Evolutionary conservation across 805 yeast species (phyloP), one percentile per base, ranked within the genome.

Genomic region (Suhomyces prunicola): DNA sequence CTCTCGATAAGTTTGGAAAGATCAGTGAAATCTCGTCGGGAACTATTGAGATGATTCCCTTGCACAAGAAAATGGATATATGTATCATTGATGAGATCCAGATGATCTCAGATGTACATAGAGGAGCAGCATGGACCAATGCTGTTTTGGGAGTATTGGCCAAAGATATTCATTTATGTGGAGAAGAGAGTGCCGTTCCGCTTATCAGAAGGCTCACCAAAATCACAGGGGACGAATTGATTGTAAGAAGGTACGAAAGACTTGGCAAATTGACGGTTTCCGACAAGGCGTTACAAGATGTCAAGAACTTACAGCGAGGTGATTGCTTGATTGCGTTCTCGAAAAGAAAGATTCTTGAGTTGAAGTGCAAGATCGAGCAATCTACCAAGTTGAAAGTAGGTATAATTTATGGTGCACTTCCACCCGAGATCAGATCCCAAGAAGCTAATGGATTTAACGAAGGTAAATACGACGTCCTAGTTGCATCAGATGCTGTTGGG

Each of bases 401-500:
- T 1, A 91, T 94, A 1, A 86, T 94, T 29, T 94, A 94, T 65
- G 99, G 99, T 22, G 92, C 96, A 0, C 74, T 94, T 44, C 99
- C 99, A 0, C 96, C 98, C 0, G 98, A 94, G 65, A 90, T 93
- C 0, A 80, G 99, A 59, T 83, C 90, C 2, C 83, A 83, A 58
- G 97, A 94, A 64, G 96, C 97, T 0, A 67, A 74, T 27, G 75
- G 81, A 46, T 94, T 94, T 68, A 94, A 94, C 64, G 71, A 65
- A n/a, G 93, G 96, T 2, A 79, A 80, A 35, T 87, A 83, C 57
- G 94, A 92, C 61, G 79, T 88, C n/a, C 74, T 94, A 39, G 88
- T 94, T 6, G 98, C 99, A 1, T 88, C 97, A 2, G 98, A 94
- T 72, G 99, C 99, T 0, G 85, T 94, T 56, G 99, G 99, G 2